A percentile compares a stretch with the other conserved stretches of the same genome.
These are phyloP conservation scores for Neofusicoccum kwambonambiense DNA, from an alignment of 2,329 filamentous ascomycete genomes.

Conservation along the genomic window DNA sequence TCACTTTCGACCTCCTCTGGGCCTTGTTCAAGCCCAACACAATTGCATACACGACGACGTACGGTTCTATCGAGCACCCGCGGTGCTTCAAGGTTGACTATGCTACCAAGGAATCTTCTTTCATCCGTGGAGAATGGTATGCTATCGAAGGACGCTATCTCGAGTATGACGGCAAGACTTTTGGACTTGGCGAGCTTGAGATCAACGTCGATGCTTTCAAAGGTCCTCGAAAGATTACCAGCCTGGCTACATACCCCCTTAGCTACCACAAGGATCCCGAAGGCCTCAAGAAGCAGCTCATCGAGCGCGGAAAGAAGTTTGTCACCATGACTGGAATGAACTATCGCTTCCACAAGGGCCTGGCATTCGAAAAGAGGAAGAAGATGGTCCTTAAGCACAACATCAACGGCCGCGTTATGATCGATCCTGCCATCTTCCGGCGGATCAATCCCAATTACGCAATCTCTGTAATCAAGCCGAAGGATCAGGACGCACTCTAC, in stretches of 20 bases:
- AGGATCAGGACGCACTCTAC: conserved; percentile 52
- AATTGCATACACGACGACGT: conserved; percentile 72
- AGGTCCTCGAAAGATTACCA: conserved; percentile 78
- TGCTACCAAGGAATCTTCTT: conserved; percentile 66
- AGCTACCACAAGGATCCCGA: conserved; percentile 74
- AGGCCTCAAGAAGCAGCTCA: conserved; percentile 62
- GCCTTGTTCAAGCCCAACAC: conserved; percentile 86
- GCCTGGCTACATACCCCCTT: conserved; percentile 72
- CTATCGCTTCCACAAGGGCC: conserved; percentile 78
- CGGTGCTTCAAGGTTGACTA: conserved; percentile 80
- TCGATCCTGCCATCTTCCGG: conserved; percentile 79
- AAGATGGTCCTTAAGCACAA: conserved; percentile 74
- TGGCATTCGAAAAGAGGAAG: conserved; percentile 83
- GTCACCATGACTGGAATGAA: conserved; percentile 77
- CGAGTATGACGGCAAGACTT: conserved; percentile 84
- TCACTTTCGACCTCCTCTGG: conserved; percentile 88
- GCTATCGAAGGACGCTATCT: conserved; percentile 75
- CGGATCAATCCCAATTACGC: conserved; percentile 84
- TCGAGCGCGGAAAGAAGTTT: conserved; percentile 83
- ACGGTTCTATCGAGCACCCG: conserved; percentile 72
- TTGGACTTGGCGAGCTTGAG: conserved; percentile 70
- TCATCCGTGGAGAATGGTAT: conserved; percentile 74
- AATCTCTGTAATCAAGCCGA: conserved; percentile 70
- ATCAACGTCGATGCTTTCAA: conserved; percentile 74
- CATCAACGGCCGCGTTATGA: conserved; percentile 83